phyloP scores from a whole-genome alignment of 202 grass and related monocot species.

The Setaria italica region DNA sequence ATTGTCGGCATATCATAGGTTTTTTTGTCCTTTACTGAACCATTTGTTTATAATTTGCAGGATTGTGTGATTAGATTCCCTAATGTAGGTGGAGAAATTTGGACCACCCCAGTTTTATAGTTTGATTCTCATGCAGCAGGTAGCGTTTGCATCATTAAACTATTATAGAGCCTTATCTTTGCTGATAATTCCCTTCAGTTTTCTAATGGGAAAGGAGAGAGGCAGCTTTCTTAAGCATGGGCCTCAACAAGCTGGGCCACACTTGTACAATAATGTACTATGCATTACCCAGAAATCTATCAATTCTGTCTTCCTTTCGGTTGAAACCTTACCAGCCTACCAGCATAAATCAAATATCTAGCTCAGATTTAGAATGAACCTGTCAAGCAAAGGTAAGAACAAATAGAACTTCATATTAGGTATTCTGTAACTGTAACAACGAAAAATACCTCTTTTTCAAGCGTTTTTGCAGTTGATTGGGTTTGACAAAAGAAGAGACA shows the following conservation, averaged over 20 bases:
- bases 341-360: constrained; percentile 18
- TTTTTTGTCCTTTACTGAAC: constrained; percentile 50
- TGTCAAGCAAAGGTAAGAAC: constrained; percentile 12
- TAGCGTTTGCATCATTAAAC: constrained; percentile 57
- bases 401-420: constrained; percentile 6
- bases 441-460: background rate
- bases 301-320: constrained; percentile 12
- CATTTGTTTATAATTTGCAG: constrained; percentile 32
- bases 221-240: constrained; percentile 47
- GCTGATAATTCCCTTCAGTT: constrained; percentile 32
- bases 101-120: constrained; percentile 51
- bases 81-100: constrained; percentile 40
- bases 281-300: constrained; percentile 37
- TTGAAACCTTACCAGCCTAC: constrained; percentile 33
- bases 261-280: constrained; percentile 20
- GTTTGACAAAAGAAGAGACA: background rate
- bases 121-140: constrained; percentile 54
- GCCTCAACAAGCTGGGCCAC: constrained; percentile 46
- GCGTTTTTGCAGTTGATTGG: background rate
- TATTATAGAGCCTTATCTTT: constrained; percentile 45
- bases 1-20: constrained; percentile 43
- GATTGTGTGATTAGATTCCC: constrained; percentile 51
- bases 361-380: constrained; percentile 14
- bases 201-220: constrained; percentile 23
- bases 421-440: background rate